Base-by-base conservation (phyloP, 202 grass and related monocot genomes). In the Miscanthus sacchariflorus region DNA sequence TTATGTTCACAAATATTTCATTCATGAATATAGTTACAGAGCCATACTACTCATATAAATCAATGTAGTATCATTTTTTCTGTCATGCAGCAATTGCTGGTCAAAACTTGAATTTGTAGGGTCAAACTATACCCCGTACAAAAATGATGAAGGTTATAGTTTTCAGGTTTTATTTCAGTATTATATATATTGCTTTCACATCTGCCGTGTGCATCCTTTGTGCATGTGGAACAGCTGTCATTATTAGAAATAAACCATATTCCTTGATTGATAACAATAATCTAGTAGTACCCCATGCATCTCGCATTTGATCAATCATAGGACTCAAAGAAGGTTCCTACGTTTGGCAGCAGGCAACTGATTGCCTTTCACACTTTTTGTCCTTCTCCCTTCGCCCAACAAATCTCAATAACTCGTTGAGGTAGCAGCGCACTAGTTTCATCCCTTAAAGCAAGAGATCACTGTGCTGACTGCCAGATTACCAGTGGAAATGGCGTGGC, bases 391-490 rank as follows among this genome's bases (percentile, higher is more conserved):
- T 5, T 48, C 14, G 12, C 39, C n/a, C 43, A 48, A 46, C 24
- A 14, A 75, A 75, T 25, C 72, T 49, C 72, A 9, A 30, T 50
- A 56, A 21, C 52, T 17, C 23, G 8, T 63, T 63, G 21, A 30
- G 30, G 30, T 33, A 33, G 0, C 1, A 25, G 42, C 48, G 42
- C 48, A n/a, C 9, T 39, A 10, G 33, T 21, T 61, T 40, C 1
- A 0, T 86, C 48, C 42, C 14, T 77, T 77, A 82, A 2, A 86
- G 83, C 78, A 77, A 90, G 12, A 81, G 17, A 15, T 61, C 78
- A 78, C 63, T 40, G 2, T 21, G 13, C 13, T 35, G 5, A 5
- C 30, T 59, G 19, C 50, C 42, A 58, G 17, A 58, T 58, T 58
- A 58, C 18, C 6, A 58, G 61, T 24, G 15, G 71, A 82, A 81